Conservation (phyloP, 345 rosid species). For the Populus davidiana region DNA sequence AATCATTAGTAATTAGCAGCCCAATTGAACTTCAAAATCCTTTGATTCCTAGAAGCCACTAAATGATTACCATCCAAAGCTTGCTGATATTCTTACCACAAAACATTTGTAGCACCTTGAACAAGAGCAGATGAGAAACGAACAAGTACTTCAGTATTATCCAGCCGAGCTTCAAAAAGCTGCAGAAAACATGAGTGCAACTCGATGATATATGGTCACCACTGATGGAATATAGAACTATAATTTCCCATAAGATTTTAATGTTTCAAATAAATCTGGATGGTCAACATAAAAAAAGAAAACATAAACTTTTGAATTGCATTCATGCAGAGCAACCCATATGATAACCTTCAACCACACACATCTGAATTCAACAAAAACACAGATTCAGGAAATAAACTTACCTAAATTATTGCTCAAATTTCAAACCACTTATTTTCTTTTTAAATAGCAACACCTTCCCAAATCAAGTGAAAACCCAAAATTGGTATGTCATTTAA, state of each 20-base stretch:
- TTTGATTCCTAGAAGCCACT: background rate
- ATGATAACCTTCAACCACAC: background rate
- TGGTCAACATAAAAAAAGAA: background rate
- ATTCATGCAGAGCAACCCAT: background rate
- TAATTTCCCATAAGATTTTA: background rate
- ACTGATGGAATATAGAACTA: background rate
- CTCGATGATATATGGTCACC: background rate
- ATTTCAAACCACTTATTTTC: background rate
- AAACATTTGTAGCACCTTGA: constrained; percentile 95
- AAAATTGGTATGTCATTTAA: background rate
- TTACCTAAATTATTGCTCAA: background rate
- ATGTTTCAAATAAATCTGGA: background rate
- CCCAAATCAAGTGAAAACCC: background rate
- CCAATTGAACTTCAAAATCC: background rate
- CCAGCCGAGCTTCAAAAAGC: constrained; percentile 83
- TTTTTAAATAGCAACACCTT: background rate
- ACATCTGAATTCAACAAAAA: background rate
- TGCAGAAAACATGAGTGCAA: constrained; percentile 29
- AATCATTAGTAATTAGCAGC: background rate
- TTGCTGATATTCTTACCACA: constrained; percentile 62
- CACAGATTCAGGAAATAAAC: background rate
- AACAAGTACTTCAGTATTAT: constrained; percentile 63
- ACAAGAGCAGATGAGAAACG: constrained; percentile 97
- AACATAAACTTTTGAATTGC: background rate
- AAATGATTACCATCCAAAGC: constrained; percentile 11